Evolutionary conservation across 257 asterid genomes (phyloP).

Genomic region (Oldenlandia corymbosa): DNA sequence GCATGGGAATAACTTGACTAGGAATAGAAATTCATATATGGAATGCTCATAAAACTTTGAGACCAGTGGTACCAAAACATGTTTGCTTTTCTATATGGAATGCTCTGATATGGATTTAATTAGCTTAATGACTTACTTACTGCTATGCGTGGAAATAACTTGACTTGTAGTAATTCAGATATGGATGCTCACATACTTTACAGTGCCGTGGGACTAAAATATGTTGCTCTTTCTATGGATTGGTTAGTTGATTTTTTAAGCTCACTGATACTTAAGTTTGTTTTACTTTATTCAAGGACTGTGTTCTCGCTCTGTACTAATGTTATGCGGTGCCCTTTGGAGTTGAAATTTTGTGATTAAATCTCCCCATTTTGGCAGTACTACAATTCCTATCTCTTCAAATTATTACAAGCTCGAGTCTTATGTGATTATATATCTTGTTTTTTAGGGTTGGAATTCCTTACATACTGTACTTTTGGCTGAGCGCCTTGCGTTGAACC

Average conservation of each 20-base stretch:
- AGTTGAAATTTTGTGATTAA: not conserved
- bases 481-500: slow-evolving; percentile 76
- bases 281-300: not conserved
- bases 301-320: not conserved
- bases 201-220: not conserved
- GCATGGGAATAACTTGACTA: not conserved
- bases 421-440: not conserved
- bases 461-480: slow-evolving; percentile 74
- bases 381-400: not conserved
- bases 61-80: too few relatives aligned
- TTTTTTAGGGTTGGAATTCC: slow-evolving; percentile 74
- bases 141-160: too few relatives aligned
- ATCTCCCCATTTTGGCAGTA: not conserved
- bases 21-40: not conserved
- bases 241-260: not conserved
- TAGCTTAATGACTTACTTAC: too few relatives aligned
- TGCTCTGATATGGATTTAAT: too few relatives aligned
- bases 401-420: not conserved
- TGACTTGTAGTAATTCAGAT: too few relatives aligned
- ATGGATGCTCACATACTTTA: not conserved
- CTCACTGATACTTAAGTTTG: too few relatives aligned
- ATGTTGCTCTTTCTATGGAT: not conserved
- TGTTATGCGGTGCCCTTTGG: slow-evolving; percentile 3
- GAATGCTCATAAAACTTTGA: not conserved
- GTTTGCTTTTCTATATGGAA: too few relatives aligned